A percentile compares a stretch with the other conserved stretches of the same genome.
Evolutionary conservation across 352 stramenopile genomes (phyloP).

Genomic region (Globisporangium mamillatum): DNA sequence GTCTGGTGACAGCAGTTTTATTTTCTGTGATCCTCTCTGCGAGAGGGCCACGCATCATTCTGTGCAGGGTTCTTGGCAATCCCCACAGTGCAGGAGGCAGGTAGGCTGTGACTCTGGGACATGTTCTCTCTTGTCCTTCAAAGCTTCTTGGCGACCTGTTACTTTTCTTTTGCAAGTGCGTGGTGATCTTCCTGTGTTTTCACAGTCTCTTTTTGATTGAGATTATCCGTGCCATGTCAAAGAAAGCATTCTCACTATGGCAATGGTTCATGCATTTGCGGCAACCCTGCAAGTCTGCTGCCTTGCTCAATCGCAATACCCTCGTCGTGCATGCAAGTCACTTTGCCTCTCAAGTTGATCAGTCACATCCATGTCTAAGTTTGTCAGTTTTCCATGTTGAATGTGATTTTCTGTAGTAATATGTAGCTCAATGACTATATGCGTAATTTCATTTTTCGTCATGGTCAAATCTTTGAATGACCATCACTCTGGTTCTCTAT

Average conservation of each 20-base stretch:
- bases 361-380: not conserved
- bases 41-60: not conserved
- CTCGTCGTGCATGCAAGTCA: not conserved
- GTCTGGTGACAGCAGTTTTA: not conserved
- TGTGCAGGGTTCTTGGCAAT: not conserved
- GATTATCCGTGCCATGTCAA: not conserved
- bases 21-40: not conserved
- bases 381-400: not conserved
- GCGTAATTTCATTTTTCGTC: not conserved
- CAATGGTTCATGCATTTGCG: not conserved
- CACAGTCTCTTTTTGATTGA: too few species aligned
- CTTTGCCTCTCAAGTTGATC: not conserved
- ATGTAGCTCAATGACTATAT: not conserved
- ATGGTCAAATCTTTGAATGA: not conserved
- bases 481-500: constrained; percentile 2
- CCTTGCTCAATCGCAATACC: not conserved
- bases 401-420: not conserved
- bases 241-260: not conserved
- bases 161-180: not conserved
- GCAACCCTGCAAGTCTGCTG: not conserved
- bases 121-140: not conserved
- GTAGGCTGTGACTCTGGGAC: not conserved
- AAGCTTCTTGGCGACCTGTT: not conserved
- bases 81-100: not conserved
- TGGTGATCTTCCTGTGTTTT: not conserved